These are phyloP conservation scores for Chlamydomonas sphaeroides DNA, from an alignment of 139 green algal genomes.

Conservation along the genomic window DNA sequence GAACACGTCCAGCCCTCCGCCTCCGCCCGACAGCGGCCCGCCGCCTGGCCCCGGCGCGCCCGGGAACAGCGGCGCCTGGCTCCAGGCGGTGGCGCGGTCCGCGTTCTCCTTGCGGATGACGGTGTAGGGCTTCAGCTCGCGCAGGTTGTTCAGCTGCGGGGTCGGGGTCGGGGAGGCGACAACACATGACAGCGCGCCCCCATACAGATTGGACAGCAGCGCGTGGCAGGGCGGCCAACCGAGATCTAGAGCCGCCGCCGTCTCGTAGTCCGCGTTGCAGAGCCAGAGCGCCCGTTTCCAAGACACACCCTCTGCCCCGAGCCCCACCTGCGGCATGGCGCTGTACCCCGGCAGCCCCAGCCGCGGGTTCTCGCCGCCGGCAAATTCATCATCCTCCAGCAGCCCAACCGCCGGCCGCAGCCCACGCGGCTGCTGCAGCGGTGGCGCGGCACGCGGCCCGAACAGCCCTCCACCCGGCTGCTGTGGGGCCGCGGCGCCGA, in stretches of 20 bases:
- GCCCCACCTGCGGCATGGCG: slow-evolving; percentile 42
- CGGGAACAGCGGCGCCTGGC: background rate
- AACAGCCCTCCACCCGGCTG: background rate
- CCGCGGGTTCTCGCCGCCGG: background rate
- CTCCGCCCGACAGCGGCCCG: background rate
- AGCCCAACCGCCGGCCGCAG: background rate
- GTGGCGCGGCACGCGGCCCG: background rate
- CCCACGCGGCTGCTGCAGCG: background rate
- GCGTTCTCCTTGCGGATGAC: slow-evolving; percentile 65
- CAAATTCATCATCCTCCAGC: slow-evolving; percentile 36
- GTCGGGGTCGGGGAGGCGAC: too few species aligned
- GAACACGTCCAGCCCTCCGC: slow-evolving; percentile 68
- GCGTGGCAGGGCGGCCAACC: too few species aligned
- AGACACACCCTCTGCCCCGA: background rate
- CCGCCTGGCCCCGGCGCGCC: background rate
- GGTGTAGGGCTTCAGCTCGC: slow-evolving; percentile 49
- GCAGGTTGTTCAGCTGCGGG: slow-evolving; percentile 27
- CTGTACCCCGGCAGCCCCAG: slow-evolving; percentile 27
- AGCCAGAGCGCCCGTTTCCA: too few species aligned
- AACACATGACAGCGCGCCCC: too few species aligned
- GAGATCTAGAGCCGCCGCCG: too few species aligned
- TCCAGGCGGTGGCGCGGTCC: slow-evolving; percentile 44
- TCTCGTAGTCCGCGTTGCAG: too few species aligned
- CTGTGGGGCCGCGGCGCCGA: background rate
- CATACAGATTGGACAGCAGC: too few species aligned